Evolutionary conservation across 1,284 basidiomycete genomes (phyloP).

Genomic region (Ceratobasidium sp.): DNA sequence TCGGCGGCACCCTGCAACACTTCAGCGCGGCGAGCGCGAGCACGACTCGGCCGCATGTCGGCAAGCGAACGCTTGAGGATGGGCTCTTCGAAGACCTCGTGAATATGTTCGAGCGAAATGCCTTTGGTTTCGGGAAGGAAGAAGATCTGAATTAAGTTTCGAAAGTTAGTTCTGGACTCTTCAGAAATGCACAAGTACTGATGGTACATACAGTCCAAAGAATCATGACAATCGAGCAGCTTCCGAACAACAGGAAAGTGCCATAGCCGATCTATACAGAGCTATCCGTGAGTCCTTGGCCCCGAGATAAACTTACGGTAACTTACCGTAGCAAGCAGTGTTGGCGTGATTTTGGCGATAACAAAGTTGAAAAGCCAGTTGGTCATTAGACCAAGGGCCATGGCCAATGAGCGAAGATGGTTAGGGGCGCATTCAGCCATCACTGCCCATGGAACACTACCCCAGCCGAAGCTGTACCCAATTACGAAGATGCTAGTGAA

Average conservation of each 20-base stretch:
- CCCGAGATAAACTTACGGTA: not conserved
- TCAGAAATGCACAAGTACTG: not conserved
- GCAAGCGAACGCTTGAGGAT: conserved; percentile 44
- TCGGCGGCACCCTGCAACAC: conserved; percentile 28
- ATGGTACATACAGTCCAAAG: conserved; percentile 42
- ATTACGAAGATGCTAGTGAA: conserved; percentile 8
- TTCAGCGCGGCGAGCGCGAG: conserved; percentile 32
- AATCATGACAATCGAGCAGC: conserved; percentile 39
- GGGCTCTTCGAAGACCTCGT: conserved; percentile 44
- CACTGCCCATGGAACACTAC: conserved; percentile 42
- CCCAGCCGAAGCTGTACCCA: conserved; percentile 33
- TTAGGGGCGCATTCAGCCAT: conserved; percentile 47
- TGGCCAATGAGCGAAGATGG: conserved; percentile 46
- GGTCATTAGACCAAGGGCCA: conserved; percentile 42
- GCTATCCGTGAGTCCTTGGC: not conserved
- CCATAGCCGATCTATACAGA: conserved; percentile 38
- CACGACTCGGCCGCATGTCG: conserved; percentile 40
- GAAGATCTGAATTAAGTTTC: conserved; percentile 36
- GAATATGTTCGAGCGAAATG: conserved; percentile 45
- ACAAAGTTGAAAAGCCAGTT: conserved; percentile 45
- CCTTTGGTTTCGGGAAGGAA: conserved; percentile 46
- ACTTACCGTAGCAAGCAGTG: conserved; percentile 44
- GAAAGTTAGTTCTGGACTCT: not conserved
- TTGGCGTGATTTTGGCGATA: conserved; percentile 45
- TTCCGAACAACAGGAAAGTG: conserved; percentile 43